Conservation (phyloP, 1,284 basidiomycete species). For the Naganishia albida region DNA sequence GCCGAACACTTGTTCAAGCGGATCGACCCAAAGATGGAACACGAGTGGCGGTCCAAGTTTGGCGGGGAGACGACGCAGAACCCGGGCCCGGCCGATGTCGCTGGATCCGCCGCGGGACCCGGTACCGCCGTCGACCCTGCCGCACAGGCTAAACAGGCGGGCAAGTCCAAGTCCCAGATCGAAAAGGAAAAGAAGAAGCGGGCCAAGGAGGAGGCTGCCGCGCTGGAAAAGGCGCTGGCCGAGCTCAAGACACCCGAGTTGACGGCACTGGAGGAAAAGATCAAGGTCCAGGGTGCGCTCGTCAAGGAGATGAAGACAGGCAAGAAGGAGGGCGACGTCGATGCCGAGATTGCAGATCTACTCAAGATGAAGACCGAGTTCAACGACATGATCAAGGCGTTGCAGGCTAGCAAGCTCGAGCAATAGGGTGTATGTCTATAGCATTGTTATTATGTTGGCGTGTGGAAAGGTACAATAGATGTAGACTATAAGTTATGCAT, state of each 20-base stretch:
- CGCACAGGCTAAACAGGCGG: conserved; percentile 41
- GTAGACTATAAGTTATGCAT: conserved; percentile 3
- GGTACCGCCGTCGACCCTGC: conserved; percentile 42
- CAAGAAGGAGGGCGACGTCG: conserved; percentile 59
- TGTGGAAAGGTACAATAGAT: conserved; percentile 20
- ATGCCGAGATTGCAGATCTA: conserved; percentile 58
- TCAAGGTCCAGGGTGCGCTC: conserved; percentile 70
- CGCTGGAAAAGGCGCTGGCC: conserved; percentile 43
- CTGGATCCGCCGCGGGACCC: conserved; percentile 40
- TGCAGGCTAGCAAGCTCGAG: conserved; percentile 32
- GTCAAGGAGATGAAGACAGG: conserved; percentile 70
- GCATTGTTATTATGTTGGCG: conserved; percentile 2
- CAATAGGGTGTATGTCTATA: conserved; percentile 7
- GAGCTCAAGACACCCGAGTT: conserved; percentile 53
- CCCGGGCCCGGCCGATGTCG: conserved; percentile 31
- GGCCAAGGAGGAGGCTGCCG: conserved; percentile 37
- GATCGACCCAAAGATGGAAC: conserved; percentile 88
- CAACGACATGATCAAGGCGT: conserved; percentile 54
- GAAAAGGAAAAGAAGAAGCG: conserved; percentile 40
- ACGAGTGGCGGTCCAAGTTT: conserved; percentile 78
- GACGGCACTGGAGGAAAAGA: conserved; percentile 59
- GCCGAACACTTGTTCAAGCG: conserved; percentile 90
- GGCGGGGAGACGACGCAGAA: conserved; percentile 60
- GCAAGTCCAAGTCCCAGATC: conserved; percentile 37
- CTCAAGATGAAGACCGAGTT: conserved; percentile 68